Conservation (phyloP, 2,329 filamentous ascomycete genomes). For the Bipolaris cookei region DNA sequence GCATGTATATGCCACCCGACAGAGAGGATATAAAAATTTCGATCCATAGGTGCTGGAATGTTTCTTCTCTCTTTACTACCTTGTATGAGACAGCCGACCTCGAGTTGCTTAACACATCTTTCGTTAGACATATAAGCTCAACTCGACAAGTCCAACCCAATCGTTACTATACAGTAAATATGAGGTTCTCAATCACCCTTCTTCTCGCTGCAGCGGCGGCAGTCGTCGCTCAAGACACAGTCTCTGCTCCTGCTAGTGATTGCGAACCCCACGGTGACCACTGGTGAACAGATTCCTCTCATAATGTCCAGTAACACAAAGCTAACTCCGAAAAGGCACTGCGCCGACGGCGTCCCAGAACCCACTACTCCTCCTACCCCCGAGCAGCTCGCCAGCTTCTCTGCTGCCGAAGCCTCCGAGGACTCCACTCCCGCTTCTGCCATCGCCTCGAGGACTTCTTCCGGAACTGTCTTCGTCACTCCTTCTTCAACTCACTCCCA, state of each 20-base stretch:
- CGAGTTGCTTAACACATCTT: not conserved
- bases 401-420: constrained; percentile 8
- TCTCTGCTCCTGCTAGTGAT: constrained; percentile 7
- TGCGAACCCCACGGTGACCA: constrained; percentile 37
- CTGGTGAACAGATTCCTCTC: constrained; percentile 23
- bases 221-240: constrained; percentile 26
- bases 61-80: constrained; percentile 2
- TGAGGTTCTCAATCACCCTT: constrained; percentile 28
- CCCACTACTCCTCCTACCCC: constrained; percentile 14
- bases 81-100: constrained; percentile 7
- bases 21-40: constrained; percentile 20
- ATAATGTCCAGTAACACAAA: not conserved
- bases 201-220: constrained; percentile 21
- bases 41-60: not conserved
- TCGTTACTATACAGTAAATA: constrained; percentile 15
- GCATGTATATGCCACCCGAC: constrained; percentile 10
- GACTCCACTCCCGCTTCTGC: not conserved
- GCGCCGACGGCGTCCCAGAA: constrained; percentile 15
- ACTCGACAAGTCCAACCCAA: constrained; percentile 4
- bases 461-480: constrained; percentile 7
- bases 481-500: constrained; percentile 5
- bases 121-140: constrained; percentile 1
- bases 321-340: constrained; percentile 12
- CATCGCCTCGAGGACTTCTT: constrained; percentile 3
- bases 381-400: constrained; percentile 10